phyloP scores from a whole-genome alignment of 1,284 basidiomycete genomes.

The Athelia sp. region DNA sequence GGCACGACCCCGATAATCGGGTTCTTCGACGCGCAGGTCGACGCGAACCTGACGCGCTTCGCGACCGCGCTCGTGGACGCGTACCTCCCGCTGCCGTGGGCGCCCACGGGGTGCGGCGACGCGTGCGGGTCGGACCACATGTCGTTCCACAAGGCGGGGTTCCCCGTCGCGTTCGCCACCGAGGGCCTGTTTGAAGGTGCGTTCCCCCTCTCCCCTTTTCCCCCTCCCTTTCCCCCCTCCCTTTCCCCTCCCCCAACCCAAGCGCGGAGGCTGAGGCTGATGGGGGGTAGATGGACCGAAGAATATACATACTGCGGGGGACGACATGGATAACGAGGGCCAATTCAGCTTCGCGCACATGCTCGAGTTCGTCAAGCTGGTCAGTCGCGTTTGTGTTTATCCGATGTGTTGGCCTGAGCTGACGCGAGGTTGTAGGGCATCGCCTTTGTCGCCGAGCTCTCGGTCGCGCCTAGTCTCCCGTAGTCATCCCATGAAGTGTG shows the following conservation, averaged over 20 bases:
- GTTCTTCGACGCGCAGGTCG: background rate
- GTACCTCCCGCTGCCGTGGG: background rate
- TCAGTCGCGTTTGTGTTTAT: no score
- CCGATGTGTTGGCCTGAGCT: no score
- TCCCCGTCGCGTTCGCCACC: slow-evolving; percentile 30
- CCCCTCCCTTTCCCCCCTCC: background rate
- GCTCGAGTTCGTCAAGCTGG: slow-evolving; percentile 35
- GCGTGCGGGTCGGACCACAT: slow-evolving; percentile 35
- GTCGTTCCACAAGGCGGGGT: slow-evolving; percentile 33
- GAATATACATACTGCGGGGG: slow-evolving; percentile 36
- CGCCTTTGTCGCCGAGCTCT: no score
- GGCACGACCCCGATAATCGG: background rate
- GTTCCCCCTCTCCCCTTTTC: background rate
- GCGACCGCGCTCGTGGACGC: background rate
- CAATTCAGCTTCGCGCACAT: slow-evolving; percentile 19
- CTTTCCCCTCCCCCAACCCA: background rate
- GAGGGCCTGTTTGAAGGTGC: slow-evolving; percentile 1
- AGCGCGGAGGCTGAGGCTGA: background rate
- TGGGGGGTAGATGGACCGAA: background rate
- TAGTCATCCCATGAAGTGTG: no score
- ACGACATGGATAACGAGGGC: slow-evolving; percentile 28
- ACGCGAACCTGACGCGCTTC: background rate
- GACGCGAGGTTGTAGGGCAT: no score
- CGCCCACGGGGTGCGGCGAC: background rate
- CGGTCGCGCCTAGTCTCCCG: no score